phyloP scores from a whole-genome alignment of 768 basidiomycete genomes.

The Floccularia luteovirens region DNA sequence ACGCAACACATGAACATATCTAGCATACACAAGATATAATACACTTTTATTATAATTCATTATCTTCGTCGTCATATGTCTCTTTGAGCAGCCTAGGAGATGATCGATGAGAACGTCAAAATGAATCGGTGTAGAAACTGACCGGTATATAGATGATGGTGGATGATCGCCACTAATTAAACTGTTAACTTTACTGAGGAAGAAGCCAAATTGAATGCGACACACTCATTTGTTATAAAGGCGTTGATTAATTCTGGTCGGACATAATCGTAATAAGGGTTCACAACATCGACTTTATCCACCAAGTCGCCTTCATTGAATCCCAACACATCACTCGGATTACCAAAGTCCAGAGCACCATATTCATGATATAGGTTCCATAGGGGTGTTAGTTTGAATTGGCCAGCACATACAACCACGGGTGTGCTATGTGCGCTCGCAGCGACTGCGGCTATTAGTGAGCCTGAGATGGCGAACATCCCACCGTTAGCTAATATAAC shows the following conservation, averaged over 20 bases:
- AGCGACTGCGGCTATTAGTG: constrained; percentile 78
- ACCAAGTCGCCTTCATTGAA: constrained; percentile 75
- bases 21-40: constrained; percentile 7
- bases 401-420: constrained; percentile 89
- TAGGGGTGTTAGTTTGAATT: constrained; percentile 91
- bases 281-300: constrained; percentile 87
- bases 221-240: constrained; percentile 96
- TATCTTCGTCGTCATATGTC: constrained; percentile 93
- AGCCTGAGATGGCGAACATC: constrained; percentile 85
- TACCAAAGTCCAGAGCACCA: constrained; percentile 76
- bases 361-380: constrained; percentile 88
- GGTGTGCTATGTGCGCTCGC: constrained; percentile 88
- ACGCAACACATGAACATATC: neutral
- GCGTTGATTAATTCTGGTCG: constrained; percentile 87
- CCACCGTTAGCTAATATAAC: constrained; percentile 96
- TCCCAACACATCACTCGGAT: constrained; percentile 52
- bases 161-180: constrained; percentile 84
- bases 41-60: constrained; percentile 49
- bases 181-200: constrained; percentile 5
- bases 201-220: constrained; percentile 11
- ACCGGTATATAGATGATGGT: constrained; percentile 89
- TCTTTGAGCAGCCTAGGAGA: constrained; percentile 73
- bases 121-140: constrained; percentile 11
- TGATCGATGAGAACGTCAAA: neutral
- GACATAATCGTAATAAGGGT: constrained; percentile 97